These are phyloP conservation scores for Penicillium egyptiacum DNA, from an alignment of 495 filamentous ascomycete genomes.

Conservation along the genomic window DNA sequence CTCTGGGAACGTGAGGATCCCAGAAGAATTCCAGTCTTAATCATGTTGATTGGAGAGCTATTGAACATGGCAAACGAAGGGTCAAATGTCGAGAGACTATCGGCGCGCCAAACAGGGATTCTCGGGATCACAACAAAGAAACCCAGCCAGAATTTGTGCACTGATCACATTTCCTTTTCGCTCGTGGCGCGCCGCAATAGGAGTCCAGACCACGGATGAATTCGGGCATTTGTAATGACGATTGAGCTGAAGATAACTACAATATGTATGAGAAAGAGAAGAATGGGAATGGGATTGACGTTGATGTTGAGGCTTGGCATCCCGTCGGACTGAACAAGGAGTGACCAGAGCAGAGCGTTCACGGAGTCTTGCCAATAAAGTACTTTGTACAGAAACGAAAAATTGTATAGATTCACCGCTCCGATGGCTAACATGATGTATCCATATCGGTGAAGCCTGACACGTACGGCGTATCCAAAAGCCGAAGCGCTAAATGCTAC, in stretches of 20 bases:
- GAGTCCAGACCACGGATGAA: neutral
- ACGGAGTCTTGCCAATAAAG: no score
- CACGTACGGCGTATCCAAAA: neutral
- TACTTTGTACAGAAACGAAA: neutral
- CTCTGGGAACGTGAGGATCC: neutral
- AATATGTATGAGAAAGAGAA: neutral
- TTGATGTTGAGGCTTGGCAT: neutral
- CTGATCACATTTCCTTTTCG: conserved; percentile 4
- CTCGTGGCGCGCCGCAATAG: neutral
- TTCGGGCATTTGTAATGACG: neutral
- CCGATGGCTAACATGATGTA: neutral
- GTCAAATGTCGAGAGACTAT: conserved; percentile 11
- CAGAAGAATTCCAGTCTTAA: neutral
- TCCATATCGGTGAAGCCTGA: neutral
- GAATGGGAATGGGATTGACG: neutral
- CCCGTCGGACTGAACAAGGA: neutral
- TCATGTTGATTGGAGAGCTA: neutral
- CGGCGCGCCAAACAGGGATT: conserved; percentile 19
- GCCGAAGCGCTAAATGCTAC: neutral
- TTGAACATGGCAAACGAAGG: neutral
- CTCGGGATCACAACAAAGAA: conserved; percentile 19
- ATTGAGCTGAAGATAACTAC: neutral
- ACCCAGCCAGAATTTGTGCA: neutral
- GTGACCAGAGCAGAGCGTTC: no score
- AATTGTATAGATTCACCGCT: neutral